Percentiles rank a stretch among this genome's conserved stretches.
These are phyloP conservation scores for Xylariaceae sp. DNA, from an alignment of 2,329 filamentous ascomycete species.

Conservation along the genomic window DNA sequence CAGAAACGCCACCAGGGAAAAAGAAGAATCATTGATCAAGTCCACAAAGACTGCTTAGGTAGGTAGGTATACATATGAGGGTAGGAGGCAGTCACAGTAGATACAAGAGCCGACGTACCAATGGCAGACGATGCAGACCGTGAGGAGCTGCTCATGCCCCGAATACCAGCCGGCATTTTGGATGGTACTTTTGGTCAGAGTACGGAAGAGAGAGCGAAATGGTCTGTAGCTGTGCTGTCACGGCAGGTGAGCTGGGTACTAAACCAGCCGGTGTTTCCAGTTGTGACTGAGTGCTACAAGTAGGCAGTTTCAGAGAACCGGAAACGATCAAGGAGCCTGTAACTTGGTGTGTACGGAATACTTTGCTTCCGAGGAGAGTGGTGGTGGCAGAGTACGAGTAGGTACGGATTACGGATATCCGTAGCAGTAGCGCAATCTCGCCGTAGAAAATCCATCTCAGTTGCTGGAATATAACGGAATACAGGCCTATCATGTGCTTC, in stretches of 20 bases:
- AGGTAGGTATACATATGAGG: background rate
- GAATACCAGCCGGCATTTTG: background rate
- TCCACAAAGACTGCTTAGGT: background rate
- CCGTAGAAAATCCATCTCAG: no score
- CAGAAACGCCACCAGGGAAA: background rate
- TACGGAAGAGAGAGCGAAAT: background rate
- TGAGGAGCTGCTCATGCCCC: conserved; percentile 8
- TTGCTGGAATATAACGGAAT: no score
- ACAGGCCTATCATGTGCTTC: no score
- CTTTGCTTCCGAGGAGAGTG: no score
- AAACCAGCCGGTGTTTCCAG: background rate
- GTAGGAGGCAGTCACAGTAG: background rate
- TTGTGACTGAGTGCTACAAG: no score
- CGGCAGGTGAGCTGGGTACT: background rate
- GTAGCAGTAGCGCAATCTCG: no score
- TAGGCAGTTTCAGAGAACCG: no score
- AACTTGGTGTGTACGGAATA: no score
- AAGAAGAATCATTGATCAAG: background rate
- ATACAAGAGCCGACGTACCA: conserved; percentile 9
- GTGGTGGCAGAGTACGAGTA: no score
- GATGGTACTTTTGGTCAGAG: no score
- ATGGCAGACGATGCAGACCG: conserved; percentile 4
- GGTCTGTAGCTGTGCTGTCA: background rate
- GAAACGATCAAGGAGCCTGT: no score
- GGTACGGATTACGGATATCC: no score